Percentiles rank a stretch among this genome's conserved stretches.
phyloP scores from a whole-genome alignment of 2,329 filamentous ascomycete genomes.

The Alternaria arbusti region DNA sequence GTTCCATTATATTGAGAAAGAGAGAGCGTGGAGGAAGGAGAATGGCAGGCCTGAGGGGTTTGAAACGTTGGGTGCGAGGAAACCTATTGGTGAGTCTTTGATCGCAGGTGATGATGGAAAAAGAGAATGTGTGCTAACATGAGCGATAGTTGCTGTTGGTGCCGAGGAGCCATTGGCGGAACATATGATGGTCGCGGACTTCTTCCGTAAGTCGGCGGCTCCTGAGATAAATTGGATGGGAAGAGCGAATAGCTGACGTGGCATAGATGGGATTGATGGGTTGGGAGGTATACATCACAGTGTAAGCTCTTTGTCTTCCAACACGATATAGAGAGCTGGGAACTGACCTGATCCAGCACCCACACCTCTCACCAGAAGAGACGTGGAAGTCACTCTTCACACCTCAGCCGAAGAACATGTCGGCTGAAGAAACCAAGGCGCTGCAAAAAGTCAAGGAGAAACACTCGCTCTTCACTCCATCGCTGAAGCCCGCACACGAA shows the following conservation, averaged over 20 bases:
- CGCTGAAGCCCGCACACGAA: conserved; percentile 74
- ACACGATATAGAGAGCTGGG: not conserved
- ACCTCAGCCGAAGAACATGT: conserved; percentile 39
- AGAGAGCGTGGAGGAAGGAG: conserved; percentile 80
- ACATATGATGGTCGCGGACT: conserved; percentile 70
- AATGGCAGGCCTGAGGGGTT: conserved; percentile 74
- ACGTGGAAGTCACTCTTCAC: conserved; percentile 57
- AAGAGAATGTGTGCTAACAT: not conserved
- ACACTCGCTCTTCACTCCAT: conserved; percentile 72
- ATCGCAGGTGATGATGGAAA: not conserved
- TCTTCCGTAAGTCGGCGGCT: conserved; percentile 71
- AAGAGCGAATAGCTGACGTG: conserved; percentile 9
- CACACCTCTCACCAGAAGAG: conserved; percentile 55
- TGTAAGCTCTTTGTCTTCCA: conserved; percentile 31
- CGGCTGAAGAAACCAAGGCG: conserved; percentile 41
- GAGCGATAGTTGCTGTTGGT: conserved; percentile 72
- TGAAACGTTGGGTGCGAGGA: conserved; percentile 71
- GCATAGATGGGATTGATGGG: conserved; percentile 55
- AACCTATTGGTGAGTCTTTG: conserved; percentile 66
- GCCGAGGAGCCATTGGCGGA: conserved; percentile 86
- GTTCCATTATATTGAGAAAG: conserved; percentile 90
- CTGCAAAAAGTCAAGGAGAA: conserved; percentile 46
- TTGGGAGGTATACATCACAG: conserved; percentile 57
- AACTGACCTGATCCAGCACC: conserved; percentile 46
- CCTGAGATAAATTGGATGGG: not conserved